Percentiles rank a stretch among this genome's conserved stretches.
phyloP scores from a whole-genome alignment of 2,329 filamentous ascomycete species.

The Cladosporium sp. region DNA sequence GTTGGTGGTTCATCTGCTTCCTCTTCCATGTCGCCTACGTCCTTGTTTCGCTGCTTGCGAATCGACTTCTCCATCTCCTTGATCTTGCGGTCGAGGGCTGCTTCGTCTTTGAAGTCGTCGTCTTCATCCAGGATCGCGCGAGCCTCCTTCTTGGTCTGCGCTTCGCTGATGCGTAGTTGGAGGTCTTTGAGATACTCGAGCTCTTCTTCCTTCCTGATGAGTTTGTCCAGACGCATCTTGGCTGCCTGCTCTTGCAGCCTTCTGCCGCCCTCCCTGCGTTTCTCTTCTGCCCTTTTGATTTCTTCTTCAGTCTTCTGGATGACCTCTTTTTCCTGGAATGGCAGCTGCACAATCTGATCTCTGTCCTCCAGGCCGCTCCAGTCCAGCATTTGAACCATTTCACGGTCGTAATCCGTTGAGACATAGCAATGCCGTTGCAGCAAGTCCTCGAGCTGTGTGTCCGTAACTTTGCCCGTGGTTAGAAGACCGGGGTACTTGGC shows the following conservation, averaged over 20 bases:
- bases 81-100: conserved; percentile 77
- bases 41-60: conserved; percentile 86
- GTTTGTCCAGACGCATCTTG: conserved; percentile 92
- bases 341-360: conserved; percentile 86
- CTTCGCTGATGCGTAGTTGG: conserved; percentile 64
- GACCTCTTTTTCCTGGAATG: conserved; percentile 86
- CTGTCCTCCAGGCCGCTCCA: conserved; percentile 91
- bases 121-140: conserved; percentile 76
- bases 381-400: conserved; percentile 75
- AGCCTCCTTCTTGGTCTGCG: conserved; percentile 86
- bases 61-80: conserved; percentile 89
- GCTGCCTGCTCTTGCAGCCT: conserved; percentile 92
- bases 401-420: conserved; percentile 77
- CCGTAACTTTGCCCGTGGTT: conserved; percentile 65
- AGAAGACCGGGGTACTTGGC: conserved; percentile 91
- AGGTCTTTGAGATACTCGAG: conserved; percentile 90
- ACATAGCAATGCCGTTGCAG: conserved; percentile 88
- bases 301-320: conserved; percentile 94
- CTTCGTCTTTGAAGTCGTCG: conserved; percentile 90
- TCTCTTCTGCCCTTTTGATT: conserved; percentile 82
- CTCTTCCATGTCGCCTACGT: conserved; percentile 78
- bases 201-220: conserved; percentile 94
- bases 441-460: conserved; percentile 83
- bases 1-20: conserved; percentile 78
- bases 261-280: conserved; percentile 90